Conservation (phyloP, 78 protist species). For the Thecamonas trahens region DNA sequence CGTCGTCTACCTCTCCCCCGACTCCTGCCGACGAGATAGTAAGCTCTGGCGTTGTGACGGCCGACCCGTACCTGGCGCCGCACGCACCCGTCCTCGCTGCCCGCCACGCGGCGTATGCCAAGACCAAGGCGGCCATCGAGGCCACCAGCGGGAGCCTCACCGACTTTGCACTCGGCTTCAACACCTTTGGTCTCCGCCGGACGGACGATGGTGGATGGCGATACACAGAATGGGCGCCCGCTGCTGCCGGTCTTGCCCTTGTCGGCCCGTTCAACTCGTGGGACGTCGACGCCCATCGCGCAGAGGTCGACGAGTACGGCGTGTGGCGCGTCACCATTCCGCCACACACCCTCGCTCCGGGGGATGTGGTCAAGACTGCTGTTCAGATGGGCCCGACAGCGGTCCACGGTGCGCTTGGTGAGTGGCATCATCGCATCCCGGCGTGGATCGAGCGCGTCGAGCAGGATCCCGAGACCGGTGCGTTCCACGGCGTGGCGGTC, state of each 20-base stretch:
- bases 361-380: conserved; percentile 14
- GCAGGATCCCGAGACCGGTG: conserved; percentile 33
- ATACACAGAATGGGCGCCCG: conserved; percentile 56
- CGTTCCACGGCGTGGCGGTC: not conserved
- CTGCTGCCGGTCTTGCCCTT: conserved; percentile 4
- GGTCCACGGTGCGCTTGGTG: conserved; percentile 40
- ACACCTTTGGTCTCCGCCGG: conserved; percentile 41
- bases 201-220: not conserved
- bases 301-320: conserved; percentile 28
- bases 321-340: not conserved
- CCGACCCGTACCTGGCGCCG: too few species aligned
- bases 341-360: not conserved
- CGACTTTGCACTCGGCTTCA: conserved; percentile 47
- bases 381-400: not conserved
- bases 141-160: conserved; percentile 39
- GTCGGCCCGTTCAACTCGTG: not conserved
- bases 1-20: too few species aligned
- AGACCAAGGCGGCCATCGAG: conserved; percentile 1
- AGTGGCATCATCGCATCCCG: conserved; percentile 66
- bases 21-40: too few species aligned
- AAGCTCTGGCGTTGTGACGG: too few species aligned
- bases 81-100: too few species aligned
- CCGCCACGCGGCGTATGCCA: too few species aligned
- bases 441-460: conserved; percentile 64
- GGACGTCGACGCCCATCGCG: conserved; percentile 30